Conservation (phyloP, 2,329 filamentous ascomycete species). For the Fusarium poae region DNA sequence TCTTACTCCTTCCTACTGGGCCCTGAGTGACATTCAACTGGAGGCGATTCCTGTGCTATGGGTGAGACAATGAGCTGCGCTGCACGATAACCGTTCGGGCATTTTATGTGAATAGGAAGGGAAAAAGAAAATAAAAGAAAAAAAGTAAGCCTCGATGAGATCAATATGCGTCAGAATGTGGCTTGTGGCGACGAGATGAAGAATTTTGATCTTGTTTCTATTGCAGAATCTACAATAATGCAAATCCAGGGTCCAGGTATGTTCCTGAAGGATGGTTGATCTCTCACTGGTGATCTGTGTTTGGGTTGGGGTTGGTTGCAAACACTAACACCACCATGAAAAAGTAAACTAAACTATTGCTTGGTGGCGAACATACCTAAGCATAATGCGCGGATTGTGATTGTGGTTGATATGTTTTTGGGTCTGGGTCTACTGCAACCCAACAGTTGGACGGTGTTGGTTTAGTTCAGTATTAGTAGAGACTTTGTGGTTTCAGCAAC, state of each 20-base stretch:
- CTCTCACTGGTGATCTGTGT: constrained; percentile 27
- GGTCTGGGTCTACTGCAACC: constrained; percentile 6
- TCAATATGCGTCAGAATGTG: constrained; percentile 2
- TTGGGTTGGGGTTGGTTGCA: background rate
- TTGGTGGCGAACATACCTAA: constrained; percentile 32
- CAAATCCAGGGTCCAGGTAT: constrained; percentile 29
- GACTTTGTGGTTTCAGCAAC: constrained; percentile 32
- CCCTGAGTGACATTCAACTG: constrained; percentile 25
- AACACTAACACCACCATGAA: constrained; percentile 6
- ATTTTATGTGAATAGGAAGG: constrained; percentile 1
- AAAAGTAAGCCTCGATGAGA: constrained; percentile 4
- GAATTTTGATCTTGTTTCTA: constrained; percentile 10
- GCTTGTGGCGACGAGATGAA: constrained; percentile 34
- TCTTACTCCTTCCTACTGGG: background rate
- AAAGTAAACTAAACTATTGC: constrained; percentile 3
- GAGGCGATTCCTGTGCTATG: constrained; percentile 19
- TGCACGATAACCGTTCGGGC: constrained; percentile 12
- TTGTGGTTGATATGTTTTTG: constrained; percentile 20
- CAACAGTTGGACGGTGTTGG: constrained; percentile 4
- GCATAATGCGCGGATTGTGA: constrained; percentile 17
- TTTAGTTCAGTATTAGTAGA: constrained; percentile 3
- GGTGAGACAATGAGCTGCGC: constrained; percentile 4
- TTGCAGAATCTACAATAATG: constrained; percentile 19
- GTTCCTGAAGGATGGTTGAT: constrained; percentile 35
- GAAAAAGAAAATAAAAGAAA: background rate